These are phyloP conservation scores for Tanacetum coccineum DNA, from an alignment of 129 eudicot genomes.

Conservation along the genomic window DNA sequence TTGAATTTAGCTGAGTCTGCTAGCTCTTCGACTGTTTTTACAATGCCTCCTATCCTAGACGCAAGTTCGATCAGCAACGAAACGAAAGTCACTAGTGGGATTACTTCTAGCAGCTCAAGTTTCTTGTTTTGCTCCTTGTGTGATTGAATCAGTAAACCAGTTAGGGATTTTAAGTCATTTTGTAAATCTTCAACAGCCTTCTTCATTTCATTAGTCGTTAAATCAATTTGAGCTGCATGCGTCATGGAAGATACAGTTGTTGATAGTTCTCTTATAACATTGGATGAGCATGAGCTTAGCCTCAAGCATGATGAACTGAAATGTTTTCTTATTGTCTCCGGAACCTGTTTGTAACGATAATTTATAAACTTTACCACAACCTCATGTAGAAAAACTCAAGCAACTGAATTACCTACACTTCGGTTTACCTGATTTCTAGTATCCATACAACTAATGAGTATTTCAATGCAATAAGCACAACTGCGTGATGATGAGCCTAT, in stretches of 20 bases:
- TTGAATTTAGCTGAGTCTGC: background rate
- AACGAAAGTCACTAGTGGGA: conserved; percentile 42
- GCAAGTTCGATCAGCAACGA: conserved; percentile 43
- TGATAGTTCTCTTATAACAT: conserved; percentile 43
- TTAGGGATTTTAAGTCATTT: conserved; percentile 32
- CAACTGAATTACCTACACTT: background rate
- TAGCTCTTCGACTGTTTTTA: background rate
- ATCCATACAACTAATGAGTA: conserved; percentile 37
- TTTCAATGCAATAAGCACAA: conserved; percentile 54
- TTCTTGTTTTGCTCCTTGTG: conserved; percentile 1
- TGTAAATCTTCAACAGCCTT: conserved; percentile 30
- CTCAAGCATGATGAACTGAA: conserved; percentile 31
- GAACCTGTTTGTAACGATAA: conserved; percentile 23
- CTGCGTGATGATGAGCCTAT: conserved; percentile 43
- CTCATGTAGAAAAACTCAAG: background rate
- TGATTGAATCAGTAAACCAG: conserved; percentile 19
- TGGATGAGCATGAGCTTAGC: conserved; percentile 33
- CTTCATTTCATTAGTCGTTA: conserved; percentile 35
- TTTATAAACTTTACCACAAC: background rate
- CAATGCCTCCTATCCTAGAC: conserved; percentile 35
- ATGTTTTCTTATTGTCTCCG: conserved; percentile 36
- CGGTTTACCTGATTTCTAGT: conserved; percentile 36
- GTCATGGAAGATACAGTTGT: conserved; percentile 31
- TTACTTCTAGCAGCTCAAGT: conserved; percentile 18
- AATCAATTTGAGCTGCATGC: conserved; percentile 34